Conservation (phyloP, 2,329 filamentous ascomycete genomes). For the Aureobasidium sp. region DNA sequence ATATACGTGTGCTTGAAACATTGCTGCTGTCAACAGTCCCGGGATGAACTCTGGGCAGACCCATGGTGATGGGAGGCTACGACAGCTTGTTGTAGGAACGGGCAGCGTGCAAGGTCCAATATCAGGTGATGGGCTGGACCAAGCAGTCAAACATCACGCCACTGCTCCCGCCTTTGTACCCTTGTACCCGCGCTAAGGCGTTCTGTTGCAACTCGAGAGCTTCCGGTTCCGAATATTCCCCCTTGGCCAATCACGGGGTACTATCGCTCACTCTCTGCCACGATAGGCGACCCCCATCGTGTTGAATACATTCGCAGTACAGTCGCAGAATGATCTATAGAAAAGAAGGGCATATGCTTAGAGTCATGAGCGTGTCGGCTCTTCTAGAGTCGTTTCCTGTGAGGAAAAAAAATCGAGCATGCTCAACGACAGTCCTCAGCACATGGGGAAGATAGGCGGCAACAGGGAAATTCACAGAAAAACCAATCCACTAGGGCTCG, state of each 20-base stretch:
- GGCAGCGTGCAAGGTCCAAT: constrained; percentile 14
- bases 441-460: neutral
- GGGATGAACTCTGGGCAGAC: constrained; percentile 9
- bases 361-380: too few relatives aligned
- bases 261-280: neutral
- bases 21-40: constrained; percentile 7
- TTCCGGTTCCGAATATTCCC: neutral
- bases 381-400: too few relatives aligned
- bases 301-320: too few relatives aligned
- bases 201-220: constrained; percentile 1
- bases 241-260: neutral
- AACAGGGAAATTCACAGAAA: neutral
- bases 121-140: constrained; percentile 15
- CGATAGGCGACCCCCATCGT: too few relatives aligned
- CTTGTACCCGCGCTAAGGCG: constrained; percentile 8
- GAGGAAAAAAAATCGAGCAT: too few relatives aligned
- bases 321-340: too few relatives aligned
- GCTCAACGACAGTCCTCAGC: too few relatives aligned
- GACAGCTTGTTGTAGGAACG: constrained; percentile 15
- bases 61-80: constrained; percentile 11
- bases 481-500: constrained; percentile 5
- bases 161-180: constrained; percentile 3
- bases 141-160: constrained; percentile 14
- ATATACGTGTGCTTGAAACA: constrained; percentile 3
- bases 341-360: too few relatives aligned